A percentile compares a stretch with the other conserved stretches of the same genome.
These are phyloP conservation scores for Fraxinus quadrangulata DNA, from an alignment of 257 asterid genomes.

Conservation along the genomic window DNA sequence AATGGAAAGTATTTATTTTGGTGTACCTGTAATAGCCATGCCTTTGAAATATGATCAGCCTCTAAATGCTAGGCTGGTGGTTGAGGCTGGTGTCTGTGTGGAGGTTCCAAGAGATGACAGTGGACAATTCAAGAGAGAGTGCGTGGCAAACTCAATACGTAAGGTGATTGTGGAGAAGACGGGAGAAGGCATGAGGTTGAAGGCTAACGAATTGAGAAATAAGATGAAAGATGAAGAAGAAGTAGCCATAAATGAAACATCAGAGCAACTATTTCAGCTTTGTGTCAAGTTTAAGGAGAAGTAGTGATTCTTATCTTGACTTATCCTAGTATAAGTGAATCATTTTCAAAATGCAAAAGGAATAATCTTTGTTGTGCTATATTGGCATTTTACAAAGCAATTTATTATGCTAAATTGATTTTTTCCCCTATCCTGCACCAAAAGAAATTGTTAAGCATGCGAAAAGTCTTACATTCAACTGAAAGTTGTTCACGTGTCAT, in stretches of 20 bases:
- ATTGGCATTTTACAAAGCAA: neutral
- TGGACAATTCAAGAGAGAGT: constrained; percentile 12
- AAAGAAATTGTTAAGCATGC: too few species aligned
- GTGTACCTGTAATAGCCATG: constrained; percentile 41
- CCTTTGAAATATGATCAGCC: constrained; percentile 18
- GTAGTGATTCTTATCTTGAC: too few species aligned
- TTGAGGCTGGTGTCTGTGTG: constrained; percentile 19
- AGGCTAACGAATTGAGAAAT: constrained; percentile 1
- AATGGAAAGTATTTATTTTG: constrained; percentile 39
- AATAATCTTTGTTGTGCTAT: too few species aligned
- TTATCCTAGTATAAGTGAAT: too few species aligned
- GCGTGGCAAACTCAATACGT: constrained; percentile 7
- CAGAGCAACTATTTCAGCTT: constrained; percentile 3
- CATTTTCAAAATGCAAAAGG: too few species aligned
- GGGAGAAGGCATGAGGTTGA: neutral
- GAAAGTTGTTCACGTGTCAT: too few species aligned
- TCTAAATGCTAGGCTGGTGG: constrained; percentile 6
- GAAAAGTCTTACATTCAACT: too few species aligned
- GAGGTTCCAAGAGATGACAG: constrained; percentile 17
- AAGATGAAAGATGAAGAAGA: constrained; percentile 7
- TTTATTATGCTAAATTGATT: too few species aligned
- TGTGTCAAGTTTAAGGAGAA: neutral
- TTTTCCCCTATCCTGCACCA: too few species aligned
- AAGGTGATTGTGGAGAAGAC: constrained; percentile 6
- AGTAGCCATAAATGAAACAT: constrained; percentile 25